Evolutionary conservation across 2,329 filamentous ascomycete genomes (phyloP), one percentile per base, ranked within the genome.

Genomic region (Cladosporium austrohemisphaericum): DNA sequence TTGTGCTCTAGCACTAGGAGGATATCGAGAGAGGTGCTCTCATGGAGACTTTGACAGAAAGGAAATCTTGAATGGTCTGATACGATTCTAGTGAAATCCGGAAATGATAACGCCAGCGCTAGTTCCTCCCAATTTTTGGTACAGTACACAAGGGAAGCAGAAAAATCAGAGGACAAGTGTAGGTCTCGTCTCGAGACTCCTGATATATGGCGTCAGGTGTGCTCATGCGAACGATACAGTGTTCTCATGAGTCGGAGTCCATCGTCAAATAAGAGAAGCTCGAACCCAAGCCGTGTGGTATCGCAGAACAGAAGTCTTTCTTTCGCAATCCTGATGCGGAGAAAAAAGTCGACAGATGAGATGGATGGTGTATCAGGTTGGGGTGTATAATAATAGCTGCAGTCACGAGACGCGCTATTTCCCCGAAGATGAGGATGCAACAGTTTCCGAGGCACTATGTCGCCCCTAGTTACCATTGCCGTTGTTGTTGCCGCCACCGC

Each of bases 21-120:
- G n/a, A n/a, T n/a, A n/a, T n/a, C n/a, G n/a, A n/a, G n/a, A n/a
- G n/a, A n/a, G n/a, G n/a, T n/a, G n/a, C n/a, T n/a, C n/a, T n/a
- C n/a, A n/a, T n/a, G n/a, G n/a, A n/a, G n/a, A 62, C 41, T 70
- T 33, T 19, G 5, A 31, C n/a, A 26, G 18, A 14, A 41, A 16
- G 20, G 25, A 25, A n/a, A n/a, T n/a, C n/a, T n/a, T n/a, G n/a
- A n/a, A n/a, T n/a, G n/a, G n/a, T n/a, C n/a, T 23, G 6, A 38
- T 18, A 23, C 16, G 33, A 38, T n/a, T n/a, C n/a, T n/a, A 13
- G 22, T 20, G 16, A 35, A 35, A 10, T 13, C 14, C 36, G 20
- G 16, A 38, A 23, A n/a, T 35, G 13, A 10, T 25, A 47, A 47
- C 44, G 44, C 44, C 44, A 37, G 44, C 44, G 44, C 44, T 46